Conservation (phyloP, 2,329 filamentous ascomycete genomes). For the Hymenoscyphus salicellus region DNA sequence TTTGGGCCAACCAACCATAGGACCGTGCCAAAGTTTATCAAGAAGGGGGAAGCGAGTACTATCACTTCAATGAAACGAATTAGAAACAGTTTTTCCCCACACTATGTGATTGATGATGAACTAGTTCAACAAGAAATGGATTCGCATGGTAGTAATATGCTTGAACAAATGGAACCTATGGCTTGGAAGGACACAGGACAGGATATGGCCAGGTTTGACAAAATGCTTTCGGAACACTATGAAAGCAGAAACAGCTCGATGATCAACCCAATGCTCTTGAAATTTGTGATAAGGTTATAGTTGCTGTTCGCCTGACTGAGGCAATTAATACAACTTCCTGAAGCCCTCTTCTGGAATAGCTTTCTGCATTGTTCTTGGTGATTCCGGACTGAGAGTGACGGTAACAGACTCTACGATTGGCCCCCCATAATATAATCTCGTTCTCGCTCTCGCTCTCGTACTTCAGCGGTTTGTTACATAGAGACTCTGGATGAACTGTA, state of each 20-base stretch:
- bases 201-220: too few species aligned
- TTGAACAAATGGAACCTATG: not conserved
- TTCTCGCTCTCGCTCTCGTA: not conserved
- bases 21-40: not conserved
- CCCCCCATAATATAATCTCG: not conserved
- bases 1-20: not conserved
- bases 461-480: not conserved
- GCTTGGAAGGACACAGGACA: too few species aligned
- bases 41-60: not conserved
- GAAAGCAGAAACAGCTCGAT: too few species aligned
- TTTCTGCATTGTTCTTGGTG: not conserved
- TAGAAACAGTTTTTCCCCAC: not conserved
- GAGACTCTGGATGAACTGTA: not conserved
- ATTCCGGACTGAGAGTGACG: not conserved
- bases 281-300: too few species aligned
- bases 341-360: too few species aligned
- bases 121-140: not conserved
- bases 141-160: not conserved
- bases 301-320: too few species aligned
- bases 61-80: not conserved
- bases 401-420: not conserved
- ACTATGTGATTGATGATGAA: not conserved
- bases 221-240: too few species aligned
- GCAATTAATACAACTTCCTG: too few species aligned
- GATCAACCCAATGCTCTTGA: too few species aligned